Base-by-base conservation (phyloP, 179 eudicot genomes). In the Silene coronaria region DNA sequence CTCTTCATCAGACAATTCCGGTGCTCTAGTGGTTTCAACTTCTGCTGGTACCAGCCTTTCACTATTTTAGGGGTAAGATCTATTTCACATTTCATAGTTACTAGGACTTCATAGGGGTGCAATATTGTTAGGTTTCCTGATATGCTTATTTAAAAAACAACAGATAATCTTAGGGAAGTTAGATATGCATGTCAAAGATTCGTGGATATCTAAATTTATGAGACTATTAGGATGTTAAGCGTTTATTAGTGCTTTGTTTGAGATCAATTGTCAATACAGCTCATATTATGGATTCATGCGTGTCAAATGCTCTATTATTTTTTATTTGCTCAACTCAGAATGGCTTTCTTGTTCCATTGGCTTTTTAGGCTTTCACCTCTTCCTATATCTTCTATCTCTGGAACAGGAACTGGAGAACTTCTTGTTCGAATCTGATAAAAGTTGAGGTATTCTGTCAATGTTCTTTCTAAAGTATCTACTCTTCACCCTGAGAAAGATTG, bases 321-420 rank as follows among this genome's bases (percentile, higher is more conserved):
- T 19, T 13, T 46, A n/a, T 45, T 19, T 23, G 23, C 57, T 51
- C 53, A 13, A 12, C 19, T 62, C 62, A n/a, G 51, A n/a, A 5
- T 21, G 14, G n/a, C 60, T 61, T 13, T 57, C 57, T 27, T 74
- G 36, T 72, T 76, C 22, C 30, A 28, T 61, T 61, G 51, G 1
- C 51, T 72, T 64, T 59, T 9, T 77, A 85, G 97, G 87, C 86
- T 83, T 72, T 71, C 90, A 23, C 98, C 97, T 23, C 78, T 89
- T 84, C 92, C 97, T 63, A 83, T 94, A 80, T 94, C 98, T 78
- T 96, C 98, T 69, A 79, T 94, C 70, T 87, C 97, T 79, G 98
- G 98, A 70, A 89, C 92, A 80, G 98, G 98, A 82, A 94, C 98
- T 67, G 98, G 98, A 80, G 95, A 88, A 81, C 97, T 94, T 75